Evolutionary conservation across 495 filamentous ascomycete genomes (phyloP).

Genomic region (Melanomma pulvis-pyrius): DNA sequence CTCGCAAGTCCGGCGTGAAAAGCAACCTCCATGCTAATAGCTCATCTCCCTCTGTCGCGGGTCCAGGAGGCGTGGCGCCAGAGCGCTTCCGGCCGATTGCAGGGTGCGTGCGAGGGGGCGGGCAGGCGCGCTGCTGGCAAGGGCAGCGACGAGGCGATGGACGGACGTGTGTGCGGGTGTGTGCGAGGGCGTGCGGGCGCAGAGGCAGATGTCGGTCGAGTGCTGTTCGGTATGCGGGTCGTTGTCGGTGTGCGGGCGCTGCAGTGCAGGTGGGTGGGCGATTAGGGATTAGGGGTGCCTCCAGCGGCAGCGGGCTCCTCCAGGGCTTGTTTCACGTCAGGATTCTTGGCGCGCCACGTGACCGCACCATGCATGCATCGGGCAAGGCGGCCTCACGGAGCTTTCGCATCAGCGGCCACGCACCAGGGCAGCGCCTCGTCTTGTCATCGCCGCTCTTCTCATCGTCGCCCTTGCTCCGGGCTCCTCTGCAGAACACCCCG

Average conservation of each 20-base stretch:
- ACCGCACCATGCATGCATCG: not conserved
- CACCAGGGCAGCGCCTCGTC: no score
- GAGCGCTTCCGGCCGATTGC: conserved; percentile 12
- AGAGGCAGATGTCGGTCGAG: not conserved
- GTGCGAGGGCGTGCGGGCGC: not conserved
- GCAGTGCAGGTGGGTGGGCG: no score
- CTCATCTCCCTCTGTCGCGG: conserved; percentile 29
- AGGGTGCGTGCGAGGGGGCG: not conserved
- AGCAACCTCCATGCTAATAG: conserved; percentile 42
- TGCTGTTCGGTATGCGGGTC: not conserved
- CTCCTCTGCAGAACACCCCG: not conserved
- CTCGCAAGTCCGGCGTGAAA: conserved; percentile 40
- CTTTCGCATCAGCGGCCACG: not conserved
- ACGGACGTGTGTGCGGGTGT: not conserved
- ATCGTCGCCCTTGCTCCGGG: not conserved
- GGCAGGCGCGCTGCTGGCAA: conserved; percentile 11
- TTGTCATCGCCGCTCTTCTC: no score
- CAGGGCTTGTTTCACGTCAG: not conserved
- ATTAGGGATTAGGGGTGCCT: no score
- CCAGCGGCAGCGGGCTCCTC: no score
- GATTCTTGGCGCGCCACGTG: not conserved
- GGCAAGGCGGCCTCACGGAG: not conserved
- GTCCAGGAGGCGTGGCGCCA: conserved; percentile 17
- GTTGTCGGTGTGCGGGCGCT: not conserved
- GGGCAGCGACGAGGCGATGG: not conserved